These are phyloP conservation scores for Lachnellula arida DNA, from an alignment of 2,329 filamentous ascomycete genomes.

Conservation along the genomic window DNA sequence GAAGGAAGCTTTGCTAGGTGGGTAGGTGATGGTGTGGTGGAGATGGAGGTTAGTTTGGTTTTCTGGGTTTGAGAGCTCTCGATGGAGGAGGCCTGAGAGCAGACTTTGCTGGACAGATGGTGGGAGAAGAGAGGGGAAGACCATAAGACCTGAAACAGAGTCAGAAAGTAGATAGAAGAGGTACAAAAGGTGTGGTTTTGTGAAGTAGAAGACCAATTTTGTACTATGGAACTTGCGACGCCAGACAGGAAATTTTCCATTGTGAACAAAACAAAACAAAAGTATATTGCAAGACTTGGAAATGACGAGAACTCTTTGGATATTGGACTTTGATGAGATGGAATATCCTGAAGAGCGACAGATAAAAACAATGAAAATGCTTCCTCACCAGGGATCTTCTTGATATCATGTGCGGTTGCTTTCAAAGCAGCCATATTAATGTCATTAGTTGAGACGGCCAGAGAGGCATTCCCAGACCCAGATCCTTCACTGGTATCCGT, in stretches of 20 bases:
- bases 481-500: not conserved
- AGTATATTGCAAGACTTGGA: too few relatives aligned
- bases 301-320: too few relatives aligned
- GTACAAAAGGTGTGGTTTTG: slow-evolving; percentile 11
- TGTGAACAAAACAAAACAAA: too few relatives aligned
- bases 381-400: slow-evolving; percentile 59
- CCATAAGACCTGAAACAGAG: slow-evolving; percentile 60
- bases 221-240: not conserved
- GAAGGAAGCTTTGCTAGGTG: slow-evolving; percentile 42
- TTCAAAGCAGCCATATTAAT: not conserved
- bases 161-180: slow-evolving; percentile 15
- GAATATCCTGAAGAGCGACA: not conserved
- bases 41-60: slow-evolving; percentile 91
- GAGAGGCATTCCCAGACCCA: not conserved
- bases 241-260: too few relatives aligned
- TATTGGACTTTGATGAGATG: too few relatives aligned
- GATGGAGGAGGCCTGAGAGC: slow-evolving; percentile 70
- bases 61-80: slow-evolving; percentile 64
- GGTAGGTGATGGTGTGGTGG: slow-evolving; percentile 69
- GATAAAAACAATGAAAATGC: not conserved
- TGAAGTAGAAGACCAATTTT: not conserved
- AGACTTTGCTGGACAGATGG: slow-evolving; percentile 62
- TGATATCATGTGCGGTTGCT: slow-evolving; percentile 52
- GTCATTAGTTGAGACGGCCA: not conserved
- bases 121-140: slow-evolving; percentile 72